Evolutionary conservation across 1,139 yeast species (phyloP).

Genomic region (Zygotorulaspora mrakii): DNA sequence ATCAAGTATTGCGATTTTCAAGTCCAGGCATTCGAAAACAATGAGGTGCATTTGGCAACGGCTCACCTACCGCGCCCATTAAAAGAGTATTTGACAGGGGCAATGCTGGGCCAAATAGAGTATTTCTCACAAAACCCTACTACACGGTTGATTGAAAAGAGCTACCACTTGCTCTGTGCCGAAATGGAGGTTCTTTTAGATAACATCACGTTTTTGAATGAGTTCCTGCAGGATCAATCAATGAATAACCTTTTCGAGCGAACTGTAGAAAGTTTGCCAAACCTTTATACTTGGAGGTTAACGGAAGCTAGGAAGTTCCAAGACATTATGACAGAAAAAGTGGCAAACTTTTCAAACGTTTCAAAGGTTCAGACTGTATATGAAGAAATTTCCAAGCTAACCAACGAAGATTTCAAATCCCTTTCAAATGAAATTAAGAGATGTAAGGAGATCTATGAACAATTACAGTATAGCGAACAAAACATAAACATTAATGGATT

Average conservation of each 20-base stretch:
- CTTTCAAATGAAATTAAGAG: conserved; percentile 7
- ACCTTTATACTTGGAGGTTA: conserved; percentile 42
- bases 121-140: conserved; percentile 27
- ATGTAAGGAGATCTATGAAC: conserved; percentile 16
- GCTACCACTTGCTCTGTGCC: conserved; percentile 41
- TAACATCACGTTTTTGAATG: conserved; percentile 36
- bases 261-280: conserved; percentile 20
- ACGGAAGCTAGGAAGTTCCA: conserved; percentile 36
- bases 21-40: conserved; percentile 39
- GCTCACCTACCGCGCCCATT: conserved; percentile 24
- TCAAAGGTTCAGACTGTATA: conserved; percentile 8
- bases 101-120: conserved; percentile 16
- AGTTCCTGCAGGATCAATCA: conserved; percentile 40
- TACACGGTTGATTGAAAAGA: conserved; percentile 38
- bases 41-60: conserved; percentile 38
- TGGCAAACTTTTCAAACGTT: background rate
- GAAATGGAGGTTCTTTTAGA: conserved; percentile 39
- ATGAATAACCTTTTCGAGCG: conserved; percentile 24
- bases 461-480: conserved; percentile 14
- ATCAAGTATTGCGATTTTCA: conserved; percentile 20
- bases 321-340: conserved; percentile 21
- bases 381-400: conserved; percentile 4
- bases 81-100: conserved; percentile 24
- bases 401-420: conserved; percentile 2
- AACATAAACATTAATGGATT: conserved; percentile 19